phyloP scores from a whole-genome alignment of 2,329 filamentous ascomycete genomes.

The Amauroascus verrucosus region DNA sequence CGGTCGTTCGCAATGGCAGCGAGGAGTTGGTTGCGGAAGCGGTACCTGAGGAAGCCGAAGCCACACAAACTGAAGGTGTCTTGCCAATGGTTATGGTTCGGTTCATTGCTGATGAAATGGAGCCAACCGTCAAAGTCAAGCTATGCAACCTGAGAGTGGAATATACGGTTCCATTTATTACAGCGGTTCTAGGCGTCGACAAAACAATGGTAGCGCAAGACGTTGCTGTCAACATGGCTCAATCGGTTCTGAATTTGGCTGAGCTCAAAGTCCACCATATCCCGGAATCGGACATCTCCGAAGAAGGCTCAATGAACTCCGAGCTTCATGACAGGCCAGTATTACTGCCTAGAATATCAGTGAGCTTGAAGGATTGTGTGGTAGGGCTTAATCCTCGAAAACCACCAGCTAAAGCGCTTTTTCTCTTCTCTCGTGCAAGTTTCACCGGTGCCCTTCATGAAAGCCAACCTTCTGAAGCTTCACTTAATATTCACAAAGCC shows the following conservation, averaged over 20 bases:
- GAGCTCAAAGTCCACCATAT: slow-evolving; percentile 39
- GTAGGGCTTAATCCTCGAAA: slow-evolving; percentile 75
- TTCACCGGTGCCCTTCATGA: slow-evolving; percentile 58
- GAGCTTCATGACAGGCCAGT: slow-evolving; percentile 20
- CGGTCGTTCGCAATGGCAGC: slow-evolving; percentile 51
- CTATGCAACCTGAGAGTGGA: slow-evolving; percentile 76
- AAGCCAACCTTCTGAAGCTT: slow-evolving; percentile 53
- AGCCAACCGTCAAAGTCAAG: slow-evolving; percentile 80
- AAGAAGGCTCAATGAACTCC: slow-evolving; percentile 13
- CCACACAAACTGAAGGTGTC: slow-evolving; percentile 16
- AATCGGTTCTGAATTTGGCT: slow-evolving; percentile 67
- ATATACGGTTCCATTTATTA: slow-evolving; percentile 73
- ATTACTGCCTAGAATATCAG: slow-evolving; percentile 44
- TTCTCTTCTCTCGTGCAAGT: slow-evolving; percentile 69
- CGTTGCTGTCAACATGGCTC: slow-evolving; percentile 62
- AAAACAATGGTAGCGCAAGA: slow-evolving; percentile 60
- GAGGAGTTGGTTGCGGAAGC: slow-evolving; percentile 63
- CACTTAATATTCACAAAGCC: slow-evolving; percentile 64
- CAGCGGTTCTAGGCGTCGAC: slow-evolving; percentile 64
- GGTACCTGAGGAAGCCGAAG: slow-evolving; percentile 26
- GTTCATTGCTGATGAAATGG: slow-evolving; percentile 87
- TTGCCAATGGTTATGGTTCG: slow-evolving; percentile 69
- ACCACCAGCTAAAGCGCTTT: slow-evolving; percentile 61
- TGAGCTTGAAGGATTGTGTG: slow-evolving; percentile 72
- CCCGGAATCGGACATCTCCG: slow-evolving; percentile 11